Evolutionary conservation across 805 yeast species (phyloP).

Genomic region (Pichia heedii): DNA sequence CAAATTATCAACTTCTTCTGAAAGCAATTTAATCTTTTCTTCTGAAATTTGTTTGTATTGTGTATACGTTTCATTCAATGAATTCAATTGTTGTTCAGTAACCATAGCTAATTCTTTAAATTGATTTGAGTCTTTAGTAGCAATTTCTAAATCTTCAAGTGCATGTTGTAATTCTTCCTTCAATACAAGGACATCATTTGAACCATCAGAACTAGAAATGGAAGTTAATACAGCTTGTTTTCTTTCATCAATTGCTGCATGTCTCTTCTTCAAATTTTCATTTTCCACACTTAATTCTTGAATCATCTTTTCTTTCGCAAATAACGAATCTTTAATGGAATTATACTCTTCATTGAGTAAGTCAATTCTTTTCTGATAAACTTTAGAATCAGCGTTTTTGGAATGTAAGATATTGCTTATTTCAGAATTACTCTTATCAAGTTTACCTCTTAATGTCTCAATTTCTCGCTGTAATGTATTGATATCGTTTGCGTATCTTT

Average conservation of each 20-base stretch:
- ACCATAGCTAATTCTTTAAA: slow-evolving; percentile 54
- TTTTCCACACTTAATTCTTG: slow-evolving; percentile 34
- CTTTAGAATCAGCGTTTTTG: slow-evolving; percentile 46
- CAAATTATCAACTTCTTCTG: slow-evolving; percentile 12
- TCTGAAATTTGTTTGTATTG: slow-evolving; percentile 29
- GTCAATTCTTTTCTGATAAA: slow-evolving; percentile 54
- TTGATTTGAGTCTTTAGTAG: slow-evolving; percentile 51
- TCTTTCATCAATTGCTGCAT: slow-evolving; percentile 22
- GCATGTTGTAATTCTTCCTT: slow-evolving; percentile 30
- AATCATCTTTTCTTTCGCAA: slow-evolving; percentile 31
- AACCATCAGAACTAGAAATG: slow-evolving; percentile 14
- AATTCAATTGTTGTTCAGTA: slow-evolving; percentile 55
- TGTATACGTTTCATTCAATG: slow-evolving; percentile 47
- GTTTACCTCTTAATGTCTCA: slow-evolving; percentile 34
- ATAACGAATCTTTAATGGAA: slow-evolving; percentile 33
- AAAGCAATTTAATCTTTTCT: slow-evolving; percentile 9
- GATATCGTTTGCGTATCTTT: slow-evolving; percentile 40
- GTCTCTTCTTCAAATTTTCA: slow-evolving; percentile 26
- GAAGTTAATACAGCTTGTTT: slow-evolving; percentile 22
- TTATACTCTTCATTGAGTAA: slow-evolving; percentile 38
- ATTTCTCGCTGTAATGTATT: slow-evolving; percentile 41
- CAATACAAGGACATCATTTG: slow-evolving; percentile 18
- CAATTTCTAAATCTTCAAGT: slow-evolving; percentile 44
- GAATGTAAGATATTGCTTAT: slow-evolving; percentile 41
- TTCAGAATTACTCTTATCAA: slow-evolving; percentile 42